Evolutionary conservation across 208 protist genomes (phyloP).

Genomic region (Trypanosoma platydactyli): DNA sequence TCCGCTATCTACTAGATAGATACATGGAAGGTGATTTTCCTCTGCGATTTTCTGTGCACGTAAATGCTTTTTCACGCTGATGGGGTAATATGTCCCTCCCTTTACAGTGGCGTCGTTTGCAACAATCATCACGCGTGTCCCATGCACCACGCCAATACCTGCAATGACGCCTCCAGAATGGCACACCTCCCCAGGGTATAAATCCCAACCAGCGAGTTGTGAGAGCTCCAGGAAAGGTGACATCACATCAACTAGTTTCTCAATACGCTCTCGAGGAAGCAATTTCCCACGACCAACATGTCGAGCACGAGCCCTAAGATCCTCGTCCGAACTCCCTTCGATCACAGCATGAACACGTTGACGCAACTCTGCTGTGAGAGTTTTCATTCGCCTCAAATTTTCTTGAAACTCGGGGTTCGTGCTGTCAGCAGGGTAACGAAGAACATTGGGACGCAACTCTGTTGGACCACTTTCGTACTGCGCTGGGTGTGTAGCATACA

Average conservation of each 20-base stretch:
- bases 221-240: slow-evolving; percentile 96
- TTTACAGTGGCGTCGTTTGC: slow-evolving; percentile 98
- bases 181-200: slow-evolving; percentile 89
- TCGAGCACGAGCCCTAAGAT: slow-evolving; percentile 29
- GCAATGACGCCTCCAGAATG: slow-evolving; percentile 94
- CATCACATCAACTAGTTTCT: slow-evolving; percentile 86
- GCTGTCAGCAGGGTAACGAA: slow-evolving; percentile 47
- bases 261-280: slow-evolving; percentile 90
- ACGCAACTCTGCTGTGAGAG: slow-evolving; percentile 40
- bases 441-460: slow-evolving; percentile 32
- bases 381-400: slow-evolving; percentile 55
- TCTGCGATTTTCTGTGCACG: slow-evolving; percentile 95
- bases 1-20: slow-evolving; percentile 97
- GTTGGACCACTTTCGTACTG: slow-evolving; percentile 46
- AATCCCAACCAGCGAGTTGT: slow-evolving; percentile 91
- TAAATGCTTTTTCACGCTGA: slow-evolving; percentile 98
- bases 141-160: slow-evolving; percentile 87
- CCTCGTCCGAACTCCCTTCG: slow-evolving; percentile 29
- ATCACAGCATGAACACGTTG: slow-evolving; percentile 37
- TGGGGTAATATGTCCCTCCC: slow-evolving; percentile 97
- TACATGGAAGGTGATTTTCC: slow-evolving; percentile 95
- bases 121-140: slow-evolving; percentile 94
- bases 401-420: slow-evolving; percentile 41
- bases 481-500: slow-evolving; percentile 45
- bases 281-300: slow-evolving; percentile 84